Percentiles rank a stretch among this genome's conserved stretches.
phyloP scores from a whole-genome alignment of 2,329 filamentous ascomycete genomes.

The Colletotrichum spinosum region DNA sequence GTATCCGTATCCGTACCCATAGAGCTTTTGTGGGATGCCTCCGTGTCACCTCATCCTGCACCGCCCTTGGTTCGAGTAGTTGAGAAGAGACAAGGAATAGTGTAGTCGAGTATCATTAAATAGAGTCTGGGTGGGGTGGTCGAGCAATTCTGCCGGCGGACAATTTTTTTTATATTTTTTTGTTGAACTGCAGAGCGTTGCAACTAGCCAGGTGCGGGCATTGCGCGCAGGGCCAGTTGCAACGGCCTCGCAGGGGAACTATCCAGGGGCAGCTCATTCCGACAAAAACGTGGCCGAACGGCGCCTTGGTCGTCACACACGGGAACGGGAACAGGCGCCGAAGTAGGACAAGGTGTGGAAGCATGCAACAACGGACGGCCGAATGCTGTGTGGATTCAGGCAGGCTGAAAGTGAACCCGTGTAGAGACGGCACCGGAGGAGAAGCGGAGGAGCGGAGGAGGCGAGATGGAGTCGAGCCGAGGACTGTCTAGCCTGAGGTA shows the following conservation, averaged over 20 bases:
- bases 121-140: no score
- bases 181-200: conserved; percentile 2
- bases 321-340: conserved; percentile 24
- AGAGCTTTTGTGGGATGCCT: conserved; percentile 15
- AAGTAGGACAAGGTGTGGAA: conserved; percentile 24
- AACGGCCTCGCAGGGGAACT: conserved; percentile 17
- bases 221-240: conserved; percentile 16
- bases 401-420: background rate
- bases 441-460: conserved; percentile 2
- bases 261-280: conserved; percentile 18
- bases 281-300: conserved; percentile 24
- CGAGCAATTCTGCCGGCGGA: no score
- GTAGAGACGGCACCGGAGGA: background rate
- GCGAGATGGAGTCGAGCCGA: background rate
- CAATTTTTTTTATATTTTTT: no score
- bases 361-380: conserved; percentile 5
- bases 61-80: no score
- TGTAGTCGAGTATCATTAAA: conserved; percentile 12
- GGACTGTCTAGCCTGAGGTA: no score
- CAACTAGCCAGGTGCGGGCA: conserved; percentile 17
- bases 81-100: no score
- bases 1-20: conserved; percentile 1
- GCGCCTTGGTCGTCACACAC: conserved; percentile 27
- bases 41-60: conserved; percentile 4
- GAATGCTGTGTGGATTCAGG: conserved; percentile 1